These are phyloP conservation scores for Trichoderma aggressivum DNA, from an alignment of 2,329 filamentous ascomycete genomes.

Conservation along the genomic window DNA sequence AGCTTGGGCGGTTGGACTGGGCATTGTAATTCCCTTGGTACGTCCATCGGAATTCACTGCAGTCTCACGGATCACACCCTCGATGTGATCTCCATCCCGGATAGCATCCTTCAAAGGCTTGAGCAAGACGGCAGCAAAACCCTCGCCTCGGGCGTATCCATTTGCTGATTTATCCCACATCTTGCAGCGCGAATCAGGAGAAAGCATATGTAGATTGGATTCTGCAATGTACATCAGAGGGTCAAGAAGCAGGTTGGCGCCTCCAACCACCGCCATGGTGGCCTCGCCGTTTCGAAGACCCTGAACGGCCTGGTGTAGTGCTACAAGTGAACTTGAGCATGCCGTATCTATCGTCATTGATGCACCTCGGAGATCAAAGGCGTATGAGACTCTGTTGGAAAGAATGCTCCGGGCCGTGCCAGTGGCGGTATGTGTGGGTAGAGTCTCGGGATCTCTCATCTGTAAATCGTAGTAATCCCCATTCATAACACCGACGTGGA, in stretches of 20 bases:
- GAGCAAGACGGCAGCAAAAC: no score
- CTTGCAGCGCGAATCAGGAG: conserved; percentile 27
- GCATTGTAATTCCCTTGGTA: no score
- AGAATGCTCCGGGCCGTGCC: no score
- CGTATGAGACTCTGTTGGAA: conserved; percentile 34
- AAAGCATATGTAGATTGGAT: conserved; percentile 22
- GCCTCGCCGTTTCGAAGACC: conserved; percentile 24
- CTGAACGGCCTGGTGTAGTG: conserved; percentile 41
- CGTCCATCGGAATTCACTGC: no score
- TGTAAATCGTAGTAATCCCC: not conserved
- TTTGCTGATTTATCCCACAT: conserved; percentile 32
- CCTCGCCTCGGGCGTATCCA: not conserved
- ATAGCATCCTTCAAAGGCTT: no score
- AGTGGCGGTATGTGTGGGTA: no score
- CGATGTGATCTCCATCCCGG: no score
- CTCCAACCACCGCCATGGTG: not conserved
- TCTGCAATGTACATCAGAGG: conserved; percentile 1
- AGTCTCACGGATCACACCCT: no score
- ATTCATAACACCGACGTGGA: conserved; percentile 34
- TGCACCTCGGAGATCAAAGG: conserved; percentile 45
- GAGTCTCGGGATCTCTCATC: no score
- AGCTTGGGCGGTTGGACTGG: no score
- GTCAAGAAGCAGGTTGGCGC: no score
- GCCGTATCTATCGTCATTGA: conserved; percentile 50
- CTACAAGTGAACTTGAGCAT: conserved; percentile 46